A percentile compares a stretch with the other conserved stretches of the same genome.
phyloP scores from a whole-genome alignment of 2,329 filamentous ascomycete species.

The Paracamarosporium sp. region DNA sequence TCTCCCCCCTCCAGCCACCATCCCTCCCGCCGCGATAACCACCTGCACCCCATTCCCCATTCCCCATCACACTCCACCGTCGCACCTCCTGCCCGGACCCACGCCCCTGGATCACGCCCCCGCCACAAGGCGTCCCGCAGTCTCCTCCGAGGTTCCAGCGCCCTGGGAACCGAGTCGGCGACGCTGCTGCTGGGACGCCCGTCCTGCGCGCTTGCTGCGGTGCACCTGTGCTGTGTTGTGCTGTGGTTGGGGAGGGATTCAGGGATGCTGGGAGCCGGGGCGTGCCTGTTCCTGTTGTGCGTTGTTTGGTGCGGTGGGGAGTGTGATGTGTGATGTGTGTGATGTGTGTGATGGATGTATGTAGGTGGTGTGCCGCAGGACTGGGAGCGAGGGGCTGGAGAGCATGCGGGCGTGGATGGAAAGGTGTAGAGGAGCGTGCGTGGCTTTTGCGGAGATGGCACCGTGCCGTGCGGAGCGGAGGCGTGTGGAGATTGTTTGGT shows the following conservation, averaged over 20 bases:
- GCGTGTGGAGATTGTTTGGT: too few species aligned
- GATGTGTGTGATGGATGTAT: too few species aligned
- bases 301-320: too few species aligned
- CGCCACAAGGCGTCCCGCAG: neutral
- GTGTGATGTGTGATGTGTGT: too few species aligned
- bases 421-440: neutral
- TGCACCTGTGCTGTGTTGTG: too few species aligned
- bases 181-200: neutral
- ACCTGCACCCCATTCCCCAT: neutral
- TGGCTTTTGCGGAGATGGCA: too few species aligned
- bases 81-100: neutral
- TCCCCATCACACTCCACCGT: too few species aligned
- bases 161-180: neutral
- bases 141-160: neutral
- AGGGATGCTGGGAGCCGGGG: slow-evolving; percentile 5
- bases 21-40: neutral
- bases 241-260: neutral
- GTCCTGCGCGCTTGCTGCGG: too few species aligned
- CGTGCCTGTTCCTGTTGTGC: too few species aligned
- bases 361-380: neutral
- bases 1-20: neutral
- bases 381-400: too few species aligned
- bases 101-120: neutral
- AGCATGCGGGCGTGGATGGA: neutral
- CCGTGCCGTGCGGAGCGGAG: too few species aligned